These are phyloP conservation scores for Clonostachys sp. DNA, from an alignment of 2,329 filamentous ascomycete genomes.

Conservation along the genomic window DNA sequence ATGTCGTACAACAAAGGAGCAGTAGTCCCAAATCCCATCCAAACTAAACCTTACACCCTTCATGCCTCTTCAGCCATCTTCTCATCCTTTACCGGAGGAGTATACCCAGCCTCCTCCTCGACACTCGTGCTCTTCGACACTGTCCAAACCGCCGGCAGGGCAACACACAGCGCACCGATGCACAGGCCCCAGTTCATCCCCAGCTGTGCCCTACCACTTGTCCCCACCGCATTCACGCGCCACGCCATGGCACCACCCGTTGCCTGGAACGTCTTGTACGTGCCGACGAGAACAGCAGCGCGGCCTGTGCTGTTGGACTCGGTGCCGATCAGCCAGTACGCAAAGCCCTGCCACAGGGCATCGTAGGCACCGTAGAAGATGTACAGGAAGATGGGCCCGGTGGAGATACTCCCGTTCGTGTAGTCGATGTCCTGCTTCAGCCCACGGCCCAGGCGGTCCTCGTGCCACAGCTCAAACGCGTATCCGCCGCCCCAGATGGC, in stretches of 20 bases:
- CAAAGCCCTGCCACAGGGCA: slow-evolving; percentile 60
- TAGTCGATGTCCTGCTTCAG: slow-evolving; percentile 41
- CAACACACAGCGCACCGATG: slow-evolving; percentile 34
- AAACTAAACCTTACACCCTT: too few relatives aligned
- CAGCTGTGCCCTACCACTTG: slow-evolving; percentile 32
- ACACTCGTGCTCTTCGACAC: slow-evolving; percentile 19
- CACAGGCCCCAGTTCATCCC: slow-evolving; percentile 40
- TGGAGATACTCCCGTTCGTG: slow-evolving; percentile 39
- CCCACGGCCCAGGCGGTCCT: slow-evolving; percentile 28
- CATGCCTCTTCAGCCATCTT: slow-evolving; percentile 1
- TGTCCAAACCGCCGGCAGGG: slow-evolving; percentile 33
- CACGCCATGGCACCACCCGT: slow-evolving; percentile 39
- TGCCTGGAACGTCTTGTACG: slow-evolving; percentile 39
- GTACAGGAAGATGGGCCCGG: slow-evolving; percentile 64
- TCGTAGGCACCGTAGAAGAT: slow-evolving; percentile 69
- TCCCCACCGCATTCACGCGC: slow-evolving; percentile 30
- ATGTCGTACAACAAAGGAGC: too few relatives aligned
- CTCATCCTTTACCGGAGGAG: background rate
- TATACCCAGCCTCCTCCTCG: slow-evolving; percentile 14
- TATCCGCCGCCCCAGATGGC: slow-evolving; percentile 57
- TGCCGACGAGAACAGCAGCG: slow-evolving; percentile 38
- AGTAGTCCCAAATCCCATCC: too few relatives aligned
- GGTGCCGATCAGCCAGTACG: slow-evolving; percentile 56
- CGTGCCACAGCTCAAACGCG: slow-evolving; percentile 56
- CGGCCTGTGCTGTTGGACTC: slow-evolving; percentile 32